Evolutionary conservation across 805 yeast species (phyloP).

Genomic region (Hyphopichia homilentoma): DNA sequence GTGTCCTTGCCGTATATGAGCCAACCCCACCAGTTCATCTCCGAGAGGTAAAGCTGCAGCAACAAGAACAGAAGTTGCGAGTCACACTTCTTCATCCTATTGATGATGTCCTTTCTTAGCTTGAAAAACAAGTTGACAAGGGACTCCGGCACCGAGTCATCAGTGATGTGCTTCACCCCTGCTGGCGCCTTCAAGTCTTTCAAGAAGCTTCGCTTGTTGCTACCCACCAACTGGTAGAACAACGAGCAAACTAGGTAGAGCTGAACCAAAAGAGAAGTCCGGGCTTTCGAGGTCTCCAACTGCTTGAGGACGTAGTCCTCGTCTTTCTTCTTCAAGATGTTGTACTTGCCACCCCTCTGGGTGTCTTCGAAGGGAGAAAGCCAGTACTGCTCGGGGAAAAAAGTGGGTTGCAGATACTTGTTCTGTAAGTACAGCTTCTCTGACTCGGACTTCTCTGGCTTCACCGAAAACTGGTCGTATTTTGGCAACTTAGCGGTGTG

Average conservation of each 20-base stretch:
- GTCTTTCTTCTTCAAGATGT: slow-evolving; percentile 19
- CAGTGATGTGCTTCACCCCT: slow-evolving; percentile 33
- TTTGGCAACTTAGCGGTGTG: slow-evolving; percentile 12
- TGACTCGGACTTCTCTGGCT: slow-evolving; percentile 10
- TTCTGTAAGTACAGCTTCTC: slow-evolving; percentile 12
- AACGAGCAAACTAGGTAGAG: slow-evolving; percentile 27
- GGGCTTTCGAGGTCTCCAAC: slow-evolving; percentile 22
- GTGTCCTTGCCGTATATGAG: slow-evolving; percentile 34
- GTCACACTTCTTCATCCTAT: slow-evolving; percentile 19
- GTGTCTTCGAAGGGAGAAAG: slow-evolving; percentile 24
- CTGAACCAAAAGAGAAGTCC: slow-evolving; percentile 26
- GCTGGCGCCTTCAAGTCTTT: slow-evolving; percentile 20
- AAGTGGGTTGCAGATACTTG: slow-evolving; percentile 17
- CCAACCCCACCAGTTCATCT: slow-evolving; percentile 40
- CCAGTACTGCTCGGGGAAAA: slow-evolving; percentile 38
- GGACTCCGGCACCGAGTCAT: slow-evolving; percentile 25
- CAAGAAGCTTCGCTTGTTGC: slow-evolving; percentile 19
- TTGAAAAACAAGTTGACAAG: slow-evolving; percentile 15
- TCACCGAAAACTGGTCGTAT: slow-evolving; percentile 14
- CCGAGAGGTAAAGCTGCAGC: slow-evolving; percentile 23
- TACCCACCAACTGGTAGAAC: slow-evolving; percentile 23
- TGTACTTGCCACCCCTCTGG: slow-evolving; percentile 12
- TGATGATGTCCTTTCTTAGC: slow-evolving; percentile 25
- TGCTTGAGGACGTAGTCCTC: slow-evolving; percentile 17
- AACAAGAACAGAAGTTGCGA: slow-evolving; percentile 22